phyloP scores from a whole-genome alignment of 2,329 filamentous ascomycete species.

The Truncatella angustata region DNA sequence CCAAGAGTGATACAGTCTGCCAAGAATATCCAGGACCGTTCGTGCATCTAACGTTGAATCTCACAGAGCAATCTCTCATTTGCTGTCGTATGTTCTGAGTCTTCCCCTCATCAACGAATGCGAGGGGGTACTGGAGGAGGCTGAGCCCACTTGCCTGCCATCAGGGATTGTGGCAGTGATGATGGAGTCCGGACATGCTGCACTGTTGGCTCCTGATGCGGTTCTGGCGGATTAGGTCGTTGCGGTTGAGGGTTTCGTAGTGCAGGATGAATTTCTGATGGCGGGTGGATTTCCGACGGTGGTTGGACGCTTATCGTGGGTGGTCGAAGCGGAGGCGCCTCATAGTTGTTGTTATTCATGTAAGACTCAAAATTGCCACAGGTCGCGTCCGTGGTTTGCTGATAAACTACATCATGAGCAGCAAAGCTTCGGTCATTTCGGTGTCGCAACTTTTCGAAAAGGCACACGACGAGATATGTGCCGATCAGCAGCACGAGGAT shows the following conservation, averaged over 20 bases:
- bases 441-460: not conserved
- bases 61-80: not conserved
- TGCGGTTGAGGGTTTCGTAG: not conserved
- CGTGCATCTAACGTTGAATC: not conserved
- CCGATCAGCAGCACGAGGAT: not conserved
- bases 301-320: not conserved
- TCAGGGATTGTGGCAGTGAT: not conserved
- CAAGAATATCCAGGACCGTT: not conserved
- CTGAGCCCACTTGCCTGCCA: not conserved
- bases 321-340: not conserved
- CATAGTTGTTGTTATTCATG: not conserved
- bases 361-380: not conserved
- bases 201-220: not conserved
- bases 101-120: not conserved
- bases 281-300: not conserved
- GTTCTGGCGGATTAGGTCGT: not conserved
- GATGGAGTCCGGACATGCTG: not conserved
- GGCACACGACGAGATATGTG: not conserved
- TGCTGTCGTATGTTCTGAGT: not conserved
- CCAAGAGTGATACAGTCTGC: not conserved
- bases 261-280: not conserved
- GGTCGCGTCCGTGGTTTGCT: not conserved
- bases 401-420: not conserved
- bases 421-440: not conserved
- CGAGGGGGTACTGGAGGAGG: not conserved